Base-by-base conservation (phyloP, 2,329 filamentous ascomycete genomes). In the Ophioceras dolichostomum region DNA sequence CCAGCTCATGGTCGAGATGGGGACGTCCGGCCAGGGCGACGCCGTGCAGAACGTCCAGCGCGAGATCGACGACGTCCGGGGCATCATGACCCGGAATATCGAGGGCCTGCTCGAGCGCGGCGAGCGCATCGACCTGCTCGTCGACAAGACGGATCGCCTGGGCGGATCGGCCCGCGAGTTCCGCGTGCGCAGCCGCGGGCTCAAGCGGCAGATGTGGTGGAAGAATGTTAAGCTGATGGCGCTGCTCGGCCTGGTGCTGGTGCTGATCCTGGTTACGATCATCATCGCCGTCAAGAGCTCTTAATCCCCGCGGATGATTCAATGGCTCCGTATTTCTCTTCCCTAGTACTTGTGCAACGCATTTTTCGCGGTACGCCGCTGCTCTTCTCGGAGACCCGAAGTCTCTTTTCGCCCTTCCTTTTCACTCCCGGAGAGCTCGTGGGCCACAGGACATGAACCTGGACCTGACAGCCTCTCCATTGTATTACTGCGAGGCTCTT, bases 181-280 rank as follows among this genome's bases (percentile, higher is more conserved):
- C 55, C 69, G 91, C 37, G 79, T 96, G 14, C 71, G 89, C 47
- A 93, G 83, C 56, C 68, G 87, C 19, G 87, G 86, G 1, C 59
- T 98, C 49, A 83, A 91, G 64, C 73, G 93, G 54, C 74, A 81
- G 60, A 96, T 98, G 91, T 98, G 91, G 91, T 96, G 89, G 89
- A 96, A 96, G 78, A 96, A 98, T 58, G 73, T 94, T 32, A 93
- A 93, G 65, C 62, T 98, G 48, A 94, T 96, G 87, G 79, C 75
- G 6, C 59, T 98, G 48, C 54, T 88, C 43, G 67, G 60, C 4
- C 53, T 95, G 32, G 85, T 88, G 2, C 60, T 91, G 19, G 54
- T 67, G 32, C 53, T 77, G 43, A 72, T 77, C 46, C 48, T 76
- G 32, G 48, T 73, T 45, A 63, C 66, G n/a, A 68, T 75, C 40